A percentile compares a stretch with the other conserved stretches of the same genome.
phyloP scores from a whole-genome alignment of 192 early-diverging fungal genomes.

The Kickxella alabastrina region DNA sequence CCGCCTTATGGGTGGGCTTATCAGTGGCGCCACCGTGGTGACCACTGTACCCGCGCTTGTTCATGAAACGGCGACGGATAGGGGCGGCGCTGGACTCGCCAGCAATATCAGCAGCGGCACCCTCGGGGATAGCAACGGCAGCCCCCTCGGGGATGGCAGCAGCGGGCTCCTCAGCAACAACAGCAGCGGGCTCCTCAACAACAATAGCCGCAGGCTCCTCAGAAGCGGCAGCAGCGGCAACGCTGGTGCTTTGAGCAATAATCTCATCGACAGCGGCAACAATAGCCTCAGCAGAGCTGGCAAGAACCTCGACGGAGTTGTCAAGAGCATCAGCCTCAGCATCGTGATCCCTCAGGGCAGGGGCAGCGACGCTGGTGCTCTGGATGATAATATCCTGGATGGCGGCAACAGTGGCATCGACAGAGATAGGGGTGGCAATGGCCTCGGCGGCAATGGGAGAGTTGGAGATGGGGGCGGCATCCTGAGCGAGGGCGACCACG shows the following conservation, averaged over 20 bases:
- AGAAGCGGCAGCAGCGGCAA: not conserved
- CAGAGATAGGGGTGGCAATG: conserved; percentile 3
- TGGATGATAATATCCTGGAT: not conserved
- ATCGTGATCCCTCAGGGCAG: not conserved
- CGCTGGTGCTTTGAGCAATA: not conserved
- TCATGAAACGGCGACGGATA: too few relatives aligned
- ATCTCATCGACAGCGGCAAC: not conserved
- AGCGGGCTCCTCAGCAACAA: not conserved
- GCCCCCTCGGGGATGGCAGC: too few relatives aligned
- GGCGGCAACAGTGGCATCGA: not conserved
- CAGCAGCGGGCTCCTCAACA: not conserved
- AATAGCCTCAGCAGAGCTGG: not conserved
- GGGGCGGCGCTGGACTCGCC: too few relatives aligned
- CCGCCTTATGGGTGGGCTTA: too few relatives aligned
- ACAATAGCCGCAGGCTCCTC: not conserved
- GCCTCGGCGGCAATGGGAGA: not conserved
- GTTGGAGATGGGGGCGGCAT: not conserved
- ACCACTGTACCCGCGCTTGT: too few relatives aligned
- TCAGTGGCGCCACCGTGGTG: too few relatives aligned
- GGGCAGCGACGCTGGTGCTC: not conserved
- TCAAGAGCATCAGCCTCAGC: not conserved
- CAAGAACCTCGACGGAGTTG: not conserved
- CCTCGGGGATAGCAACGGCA: too few relatives aligned
- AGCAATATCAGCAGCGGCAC: too few relatives aligned
- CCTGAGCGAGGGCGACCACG: conserved; percentile 2